Conservation (phyloP, 768 basidiomycete genomes). For the Kwoniella botswanensis region DNA sequence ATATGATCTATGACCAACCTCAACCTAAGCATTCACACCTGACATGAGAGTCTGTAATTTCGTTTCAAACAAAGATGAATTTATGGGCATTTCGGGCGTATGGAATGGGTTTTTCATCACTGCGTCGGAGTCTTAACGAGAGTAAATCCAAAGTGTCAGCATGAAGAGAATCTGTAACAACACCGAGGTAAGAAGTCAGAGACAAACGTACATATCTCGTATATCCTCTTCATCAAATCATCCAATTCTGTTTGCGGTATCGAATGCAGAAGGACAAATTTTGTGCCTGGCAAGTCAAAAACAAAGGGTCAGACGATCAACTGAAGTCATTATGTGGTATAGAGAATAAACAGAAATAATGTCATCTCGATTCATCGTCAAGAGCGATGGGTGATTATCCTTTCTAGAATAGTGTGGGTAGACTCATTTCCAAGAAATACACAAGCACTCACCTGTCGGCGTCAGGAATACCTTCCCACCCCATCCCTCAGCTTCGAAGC, state of each 20-base stretch:
- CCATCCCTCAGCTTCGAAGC: slow-evolving; percentile 95
- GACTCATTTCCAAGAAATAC: no score
- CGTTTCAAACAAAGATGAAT: slow-evolving; percentile 83
- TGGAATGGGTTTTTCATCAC: slow-evolving; percentile 99
- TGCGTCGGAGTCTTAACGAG: slow-evolving; percentile 71
- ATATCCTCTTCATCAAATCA: slow-evolving; percentile 76
- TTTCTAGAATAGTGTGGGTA: background rate
- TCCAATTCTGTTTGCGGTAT: slow-evolving; percentile 70
- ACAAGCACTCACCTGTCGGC: slow-evolving; percentile 71
- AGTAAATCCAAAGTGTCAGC: background rate
- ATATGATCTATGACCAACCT: background rate
- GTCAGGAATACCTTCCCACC: slow-evolving; percentile 91
- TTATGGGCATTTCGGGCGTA: slow-evolving; percentile 98
- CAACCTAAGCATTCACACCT: slow-evolving; percentile 30
- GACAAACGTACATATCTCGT: slow-evolving; percentile 69
- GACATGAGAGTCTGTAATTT: slow-evolving; percentile 55
- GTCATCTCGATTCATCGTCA: background rate
- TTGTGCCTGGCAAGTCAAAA: slow-evolving; percentile 69
- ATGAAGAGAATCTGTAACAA: no score
- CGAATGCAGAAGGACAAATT: slow-evolving; percentile 91
- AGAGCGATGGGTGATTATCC: background rate
- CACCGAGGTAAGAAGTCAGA: background rate
- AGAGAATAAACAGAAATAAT: background rate
- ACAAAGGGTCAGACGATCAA: slow-evolving; percentile 9
- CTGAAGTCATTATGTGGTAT: background rate